Conservation (phyloP, 129 eudicot species). For the Calendula officinalis region DNA sequence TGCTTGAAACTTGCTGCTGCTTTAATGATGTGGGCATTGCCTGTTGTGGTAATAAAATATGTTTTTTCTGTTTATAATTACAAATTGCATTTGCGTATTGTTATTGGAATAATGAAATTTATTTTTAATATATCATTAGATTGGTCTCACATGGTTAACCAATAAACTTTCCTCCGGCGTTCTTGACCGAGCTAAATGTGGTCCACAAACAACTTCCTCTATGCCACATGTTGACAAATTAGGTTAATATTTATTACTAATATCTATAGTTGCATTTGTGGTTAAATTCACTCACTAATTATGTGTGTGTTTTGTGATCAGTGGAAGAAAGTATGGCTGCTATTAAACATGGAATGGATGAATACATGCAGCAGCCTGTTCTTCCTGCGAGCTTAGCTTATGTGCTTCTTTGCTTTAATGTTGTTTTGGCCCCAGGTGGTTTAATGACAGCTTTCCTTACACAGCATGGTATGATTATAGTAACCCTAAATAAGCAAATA, state of each 20-base stretch:
- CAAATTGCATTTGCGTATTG: slow-evolving; percentile 1
- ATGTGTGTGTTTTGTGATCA: slow-evolving; percentile 24
- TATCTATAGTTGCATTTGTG: not conserved
- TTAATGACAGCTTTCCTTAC: slow-evolving; percentile 97
- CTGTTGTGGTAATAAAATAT: slow-evolving; percentile 64
- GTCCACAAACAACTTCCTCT: slow-evolving; percentile 43
- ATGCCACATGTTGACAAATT: slow-evolving; percentile 38
- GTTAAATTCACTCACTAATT: slow-evolving; percentile 8
- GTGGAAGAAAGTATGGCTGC: slow-evolving; percentile 62
- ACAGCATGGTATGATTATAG: slow-evolving; percentile 66
- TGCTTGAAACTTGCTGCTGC: slow-evolving; percentile 87
- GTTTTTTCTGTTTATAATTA: slow-evolving; percentile 9
- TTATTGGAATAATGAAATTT: slow-evolving; percentile 15
- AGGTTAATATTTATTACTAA: slow-evolving; percentile 36
- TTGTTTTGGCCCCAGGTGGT: slow-evolving; percentile 90
- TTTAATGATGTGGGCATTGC: slow-evolving; percentile 80
- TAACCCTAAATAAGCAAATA: no score
- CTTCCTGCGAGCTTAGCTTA: slow-evolving; percentile 99
- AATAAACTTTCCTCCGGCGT: slow-evolving; percentile 90
- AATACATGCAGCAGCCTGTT: slow-evolving; percentile 95
- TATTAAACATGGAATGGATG: slow-evolving; percentile 86
- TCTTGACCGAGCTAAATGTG: slow-evolving; percentile 71
- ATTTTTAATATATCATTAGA: slow-evolving; percentile 40
- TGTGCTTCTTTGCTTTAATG: slow-evolving; percentile 91
- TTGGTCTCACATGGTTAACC: slow-evolving; percentile 85